These are phyloP conservation scores for Yarrowia galli DNA, from an alignment of 1,139 yeast genomes.

Conservation along the genomic window DNA sequence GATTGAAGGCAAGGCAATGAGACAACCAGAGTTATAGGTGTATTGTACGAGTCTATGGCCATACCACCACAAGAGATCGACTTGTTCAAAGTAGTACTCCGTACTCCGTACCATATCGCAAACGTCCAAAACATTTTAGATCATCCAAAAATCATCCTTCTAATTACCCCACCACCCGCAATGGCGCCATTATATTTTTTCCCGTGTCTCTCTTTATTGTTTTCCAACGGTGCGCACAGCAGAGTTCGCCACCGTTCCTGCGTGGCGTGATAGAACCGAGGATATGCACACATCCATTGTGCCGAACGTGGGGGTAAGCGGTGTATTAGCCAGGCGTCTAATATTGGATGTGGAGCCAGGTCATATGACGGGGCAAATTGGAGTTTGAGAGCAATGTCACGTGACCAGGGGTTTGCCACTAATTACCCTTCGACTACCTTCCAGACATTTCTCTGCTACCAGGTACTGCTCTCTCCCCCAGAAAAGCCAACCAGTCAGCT, in stretches of 20 bases:
- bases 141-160: no score
- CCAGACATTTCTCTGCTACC: neutral
- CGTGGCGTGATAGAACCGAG: slow-evolving; percentile 37
- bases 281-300: slow-evolving; percentile 13
- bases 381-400: slow-evolving; percentile 1
- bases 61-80: no score
- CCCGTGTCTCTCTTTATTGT: slow-evolving; percentile 8
- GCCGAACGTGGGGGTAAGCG: slow-evolving; percentile 23
- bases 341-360: no score
- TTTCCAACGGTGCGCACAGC: slow-evolving; percentile 13
- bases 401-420: neutral
- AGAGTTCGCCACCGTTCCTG: slow-evolving; percentile 36
- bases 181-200: slow-evolving; percentile 14
- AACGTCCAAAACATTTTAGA: no score
- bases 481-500: slow-evolving; percentile 16
- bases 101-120: no score
- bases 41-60: neutral
- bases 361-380: neutral
- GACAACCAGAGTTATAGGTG: neutral
- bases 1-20: slow-evolving; percentile 21
- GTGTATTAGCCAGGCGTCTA: no score
- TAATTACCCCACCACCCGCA: no score
- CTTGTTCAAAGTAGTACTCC: no score
- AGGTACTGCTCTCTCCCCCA: neutral
- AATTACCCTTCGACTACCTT: neutral